Percentiles rank a stretch among this genome's conserved stretches.
These are phyloP conservation scores for Phytophthora palmivora DNA, from an alignment of 352 stramenopile species.

Conservation along the genomic window DNA sequence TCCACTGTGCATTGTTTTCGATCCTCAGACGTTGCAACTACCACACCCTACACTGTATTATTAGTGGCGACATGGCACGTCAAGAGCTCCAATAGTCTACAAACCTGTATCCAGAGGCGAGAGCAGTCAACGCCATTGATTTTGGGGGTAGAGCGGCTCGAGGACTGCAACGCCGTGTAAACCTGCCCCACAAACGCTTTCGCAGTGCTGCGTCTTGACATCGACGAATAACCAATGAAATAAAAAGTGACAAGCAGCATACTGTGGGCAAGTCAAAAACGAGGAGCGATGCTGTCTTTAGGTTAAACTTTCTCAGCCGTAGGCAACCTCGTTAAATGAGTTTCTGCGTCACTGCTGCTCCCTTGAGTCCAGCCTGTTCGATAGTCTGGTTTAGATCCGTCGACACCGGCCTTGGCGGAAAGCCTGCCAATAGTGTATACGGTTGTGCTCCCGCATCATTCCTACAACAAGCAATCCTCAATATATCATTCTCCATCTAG, in stretches of 20 bases:
- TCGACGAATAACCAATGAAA: constrained; percentile 3
- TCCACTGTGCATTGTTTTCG: constrained; percentile 60
- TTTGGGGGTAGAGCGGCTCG: constrained; percentile 46
- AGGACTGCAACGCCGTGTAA: constrained; percentile 45
- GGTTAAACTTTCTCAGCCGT: neutral
- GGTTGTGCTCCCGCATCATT: constrained; percentile 73
- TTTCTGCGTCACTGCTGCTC: constrained; percentile 93
- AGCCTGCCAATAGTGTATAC: constrained; percentile 94
- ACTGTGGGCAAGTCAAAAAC: constrained; percentile 4
- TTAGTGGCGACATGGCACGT: neutral
- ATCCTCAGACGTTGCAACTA: constrained; percentile 49
- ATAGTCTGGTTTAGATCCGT: constrained; percentile 88
- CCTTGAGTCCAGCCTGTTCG: constrained; percentile 91
- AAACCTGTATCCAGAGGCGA: constrained; percentile 82
- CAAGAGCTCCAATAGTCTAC: neutral
- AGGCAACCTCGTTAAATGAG: constrained; percentile 59
- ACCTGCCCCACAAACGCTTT: constrained; percentile 76
- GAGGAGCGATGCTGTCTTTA: neutral
- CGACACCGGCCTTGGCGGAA: constrained; percentile 90
- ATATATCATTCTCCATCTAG: neutral
- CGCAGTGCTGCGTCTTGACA: constrained; percentile 35
- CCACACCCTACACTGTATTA: constrained; percentile 49
- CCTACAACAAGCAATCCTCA: constrained; percentile 37
- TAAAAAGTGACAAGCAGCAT: neutral
- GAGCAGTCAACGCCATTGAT: constrained; percentile 70